Conservation (phyloP, 2,329 filamentous ascomycete genomes). For the Tolypocladium capitatum region DNA sequence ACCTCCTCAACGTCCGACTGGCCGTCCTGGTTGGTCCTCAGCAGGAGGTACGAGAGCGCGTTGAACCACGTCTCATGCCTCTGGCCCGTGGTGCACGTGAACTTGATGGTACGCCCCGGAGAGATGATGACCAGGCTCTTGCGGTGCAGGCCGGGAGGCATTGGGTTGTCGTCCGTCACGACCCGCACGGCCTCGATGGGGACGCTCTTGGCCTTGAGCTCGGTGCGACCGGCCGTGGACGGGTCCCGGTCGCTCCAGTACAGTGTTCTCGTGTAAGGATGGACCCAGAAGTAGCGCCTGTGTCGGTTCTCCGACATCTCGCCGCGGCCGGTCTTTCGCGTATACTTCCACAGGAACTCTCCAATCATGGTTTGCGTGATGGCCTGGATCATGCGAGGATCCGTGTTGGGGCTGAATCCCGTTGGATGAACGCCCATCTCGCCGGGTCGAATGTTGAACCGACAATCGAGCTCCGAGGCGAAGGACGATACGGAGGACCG, state of each 20-base stretch:
- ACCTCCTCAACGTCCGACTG: conserved; percentile 48
- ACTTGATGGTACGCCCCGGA: conserved; percentile 78
- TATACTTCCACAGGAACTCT: conserved; percentile 98
- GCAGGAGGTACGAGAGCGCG: conserved; percentile 79
- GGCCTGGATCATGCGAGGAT: conserved; percentile 96
- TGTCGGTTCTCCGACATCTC: conserved; percentile 84
- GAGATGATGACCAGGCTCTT: conserved; percentile 88
- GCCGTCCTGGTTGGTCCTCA: conserved; percentile 58
- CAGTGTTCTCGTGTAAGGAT: conserved; percentile 88
- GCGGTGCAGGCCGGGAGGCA: conserved; percentile 84
- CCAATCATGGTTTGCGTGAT: conserved; percentile 99
- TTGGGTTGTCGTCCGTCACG: conserved; percentile 86
- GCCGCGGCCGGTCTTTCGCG: conserved; percentile 78
- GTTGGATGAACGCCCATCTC: conserved; percentile 38
- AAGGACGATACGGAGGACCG: conserved; percentile 92
- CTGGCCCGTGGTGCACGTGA: conserved; percentile 86
- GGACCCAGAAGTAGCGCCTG: conserved; percentile 96
- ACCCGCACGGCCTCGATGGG: conserved; percentile 87
- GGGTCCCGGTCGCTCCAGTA: conserved; percentile 96
- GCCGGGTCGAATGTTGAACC: conserved; percentile 63
- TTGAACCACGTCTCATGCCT: conserved; percentile 99
- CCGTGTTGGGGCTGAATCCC: conserved; percentile 60
- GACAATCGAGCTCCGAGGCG: conserved; percentile 79
- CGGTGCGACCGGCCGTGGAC: conserved; percentile 58
- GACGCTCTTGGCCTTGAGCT: conserved; percentile 76